Base-by-base conservation (phyloP, 148 eudicot genomes). In the Camellia sinensis region DNA sequence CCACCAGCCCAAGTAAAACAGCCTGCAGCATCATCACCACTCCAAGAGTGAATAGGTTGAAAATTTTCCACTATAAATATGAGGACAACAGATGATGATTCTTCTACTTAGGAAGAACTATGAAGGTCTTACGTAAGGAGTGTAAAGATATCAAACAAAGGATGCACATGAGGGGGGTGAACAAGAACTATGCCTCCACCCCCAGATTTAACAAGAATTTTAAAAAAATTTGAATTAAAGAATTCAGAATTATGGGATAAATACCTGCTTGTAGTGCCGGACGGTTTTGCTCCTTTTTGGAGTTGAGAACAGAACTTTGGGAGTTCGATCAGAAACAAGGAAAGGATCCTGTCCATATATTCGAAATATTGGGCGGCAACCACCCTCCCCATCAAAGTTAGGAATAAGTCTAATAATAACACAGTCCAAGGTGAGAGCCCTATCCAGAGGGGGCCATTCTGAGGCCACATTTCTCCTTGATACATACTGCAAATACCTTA, bases 371-470 rank as follows among this genome's bases (percentile, higher is more conserved):
- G 97, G 98, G 40, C 97, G 88, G 78, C 90, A 93, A 19, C 96
- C 97, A 37, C 95, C 94, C 46, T 84, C 82, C 12, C 88, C 87
- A 86, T 89, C 88, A 61, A 89, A 86, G 76, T 88, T 79, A 79
- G 97, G 98, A 78, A 91, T 83, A 56, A 75, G 76, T 84, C 98
- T 89, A n/a, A 95, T 86, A 48, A 95, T 92, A 43, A 95, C 82
- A 79, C 97, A 95, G 70, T 93, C 93, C 89, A 95, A 80, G 67
- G 88, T 90, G 74, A 95, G 87, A 59, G 91, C 86, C 85, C 91
- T 87, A 71, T 91, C 96, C 71, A 85, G 81, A 22, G 98, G 97
- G 74, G 98, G 98, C 98, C 98, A 95, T 80, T 88, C 89, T 22
- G 94, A 67, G 68, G 84, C 90, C 66, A 95, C 89, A 84, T 95